Evolutionary conservation across 768 basidiomycete species (phyloP).

Genomic region (Lepiota subincarnata): DNA sequence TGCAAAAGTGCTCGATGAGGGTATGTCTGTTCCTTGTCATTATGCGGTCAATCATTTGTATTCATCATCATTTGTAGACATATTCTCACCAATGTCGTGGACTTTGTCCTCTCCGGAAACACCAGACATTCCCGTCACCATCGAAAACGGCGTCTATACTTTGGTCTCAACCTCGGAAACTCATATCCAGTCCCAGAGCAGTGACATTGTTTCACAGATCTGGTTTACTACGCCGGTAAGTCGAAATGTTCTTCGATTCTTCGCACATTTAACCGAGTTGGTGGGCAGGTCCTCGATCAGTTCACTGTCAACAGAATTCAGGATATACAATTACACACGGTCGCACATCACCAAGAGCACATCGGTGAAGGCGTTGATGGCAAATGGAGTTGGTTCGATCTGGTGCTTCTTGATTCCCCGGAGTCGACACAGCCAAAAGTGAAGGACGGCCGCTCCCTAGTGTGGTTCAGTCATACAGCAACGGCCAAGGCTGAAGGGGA

Average conservation of each 20-base stretch:
- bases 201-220: constrained; percentile 15
- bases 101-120: constrained; percentile 2
- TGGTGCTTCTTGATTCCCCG: constrained; percentile 24
- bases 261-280: too few relatives aligned
- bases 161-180: constrained; percentile 15
- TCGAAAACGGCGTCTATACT: constrained; percentile 19
- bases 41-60: neutral
- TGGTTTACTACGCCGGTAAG: constrained; percentile 25
- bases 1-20: constrained; percentile 19
- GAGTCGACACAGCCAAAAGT: constrained; percentile 19
- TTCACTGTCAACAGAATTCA: constrained; percentile 19
- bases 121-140: constrained; percentile 14
- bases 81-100: constrained; percentile 20
- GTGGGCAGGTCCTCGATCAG: constrained; percentile 20
- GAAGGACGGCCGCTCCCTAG: constrained; percentile 22
- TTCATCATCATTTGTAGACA: constrained; percentile 6
- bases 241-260: neutral
- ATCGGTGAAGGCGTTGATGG: constrained; percentile 15
- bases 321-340: constrained; percentile 25
- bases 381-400: constrained; percentile 31
- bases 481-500: constrained; percentile 17
- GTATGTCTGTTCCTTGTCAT: neutral
- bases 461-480: constrained; percentile 30
- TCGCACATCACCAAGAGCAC: constrained; percentile 21
- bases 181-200: constrained; percentile 12